Evolutionary conservation across 768 basidiomycete species (phyloP).

Genomic region (Psilocybe sp.): DNA sequence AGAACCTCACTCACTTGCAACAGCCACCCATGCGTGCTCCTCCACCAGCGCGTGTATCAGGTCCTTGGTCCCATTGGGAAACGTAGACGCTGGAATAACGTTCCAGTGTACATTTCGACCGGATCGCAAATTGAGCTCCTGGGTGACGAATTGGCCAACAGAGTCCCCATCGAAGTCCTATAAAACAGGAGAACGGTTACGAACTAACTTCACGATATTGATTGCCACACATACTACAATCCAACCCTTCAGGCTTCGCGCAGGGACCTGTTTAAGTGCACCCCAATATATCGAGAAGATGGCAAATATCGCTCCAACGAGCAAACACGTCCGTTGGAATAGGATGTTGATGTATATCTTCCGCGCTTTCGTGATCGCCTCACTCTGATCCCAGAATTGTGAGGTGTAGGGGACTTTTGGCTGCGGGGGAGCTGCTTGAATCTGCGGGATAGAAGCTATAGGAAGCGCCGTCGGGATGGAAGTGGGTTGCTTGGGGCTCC

Average conservation of each 20-base stretch:
- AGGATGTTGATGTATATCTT: conserved; percentile 40
- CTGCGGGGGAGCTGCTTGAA: not conserved
- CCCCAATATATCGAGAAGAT: conserved; percentile 60
- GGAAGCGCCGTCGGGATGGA: not conserved
- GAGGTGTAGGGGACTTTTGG: conserved; percentile 8
- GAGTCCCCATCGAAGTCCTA: conserved; percentile 51
- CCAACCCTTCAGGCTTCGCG: conserved; percentile 43
- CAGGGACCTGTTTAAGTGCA: conserved; percentile 40
- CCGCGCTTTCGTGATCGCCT: conserved; percentile 25
- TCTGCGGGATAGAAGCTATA: not conserved
- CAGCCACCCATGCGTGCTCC: conserved; percentile 43
- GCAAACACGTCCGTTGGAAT: conserved; percentile 28
- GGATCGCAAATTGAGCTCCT: conserved; percentile 25
- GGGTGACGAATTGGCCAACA: conserved; percentile 39
- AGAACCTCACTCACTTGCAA: conserved; percentile 33
- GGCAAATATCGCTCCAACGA: conserved; percentile 40
- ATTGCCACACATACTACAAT: conserved; percentile 39
- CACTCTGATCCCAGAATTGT: conserved; percentile 19
- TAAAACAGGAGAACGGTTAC: not conserved
- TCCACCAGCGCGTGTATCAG: conserved; percentile 37
- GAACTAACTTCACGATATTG: not conserved
- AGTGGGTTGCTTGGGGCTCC: no score
- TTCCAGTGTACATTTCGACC: conserved; percentile 34
- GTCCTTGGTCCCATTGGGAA: conserved; percentile 35
- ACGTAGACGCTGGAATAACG: conserved; percentile 25